Evolutionary conservation across 495 filamentous ascomycete species (phyloP), one percentile per base, ranked within the genome.

Genomic region (Penicillium pulvis): DNA sequence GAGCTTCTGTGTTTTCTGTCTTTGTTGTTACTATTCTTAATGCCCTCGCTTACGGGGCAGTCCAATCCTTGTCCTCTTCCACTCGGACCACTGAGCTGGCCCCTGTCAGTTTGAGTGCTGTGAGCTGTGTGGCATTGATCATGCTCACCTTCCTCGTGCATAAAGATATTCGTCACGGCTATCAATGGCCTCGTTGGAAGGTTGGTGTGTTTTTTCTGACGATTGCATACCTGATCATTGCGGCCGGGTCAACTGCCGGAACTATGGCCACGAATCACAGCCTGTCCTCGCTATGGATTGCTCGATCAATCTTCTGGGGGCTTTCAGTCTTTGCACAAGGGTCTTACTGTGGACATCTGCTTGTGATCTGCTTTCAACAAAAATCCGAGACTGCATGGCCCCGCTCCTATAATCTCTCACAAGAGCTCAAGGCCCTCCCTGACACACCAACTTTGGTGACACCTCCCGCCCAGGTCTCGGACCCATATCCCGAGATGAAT

Each of bases 251-350:
- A 6, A 67, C 65, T 6, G 70, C 75, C 7, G 73, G 70, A 17
- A 63, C 62, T 16, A 71, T 75, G 51, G 59, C 72, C 43, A 51
- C 46, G 23, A 43, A 68, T 57, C 56, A 11, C 58, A 54, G 43
- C 19, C 53, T 43, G 14, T 55, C 61, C 28, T 41, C 60, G 0
- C 41, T 74, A 14, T 60, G 67, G 23, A 63, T 74, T 39, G 44
- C 68, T 30, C 75, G 72, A 24, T 71, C 66, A 24, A 61, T 73
- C 8, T 61, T 76, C 45, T 75, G 71, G 71, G 63, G 71, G 2
- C 42, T 74, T 2, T 74, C 76, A 1, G 57, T 74, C 36, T 70
- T 77, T 20, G 55, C 53, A 1, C 72, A 78, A 51, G 73, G 72
- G 8, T 43, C 72, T 2, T 67, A 75, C 51, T 68, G 66, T 49